These are phyloP conservation scores for Neonectria ditissima DNA, from an alignment of 2,329 filamentous ascomycete genomes.

Conservation along the genomic window DNA sequence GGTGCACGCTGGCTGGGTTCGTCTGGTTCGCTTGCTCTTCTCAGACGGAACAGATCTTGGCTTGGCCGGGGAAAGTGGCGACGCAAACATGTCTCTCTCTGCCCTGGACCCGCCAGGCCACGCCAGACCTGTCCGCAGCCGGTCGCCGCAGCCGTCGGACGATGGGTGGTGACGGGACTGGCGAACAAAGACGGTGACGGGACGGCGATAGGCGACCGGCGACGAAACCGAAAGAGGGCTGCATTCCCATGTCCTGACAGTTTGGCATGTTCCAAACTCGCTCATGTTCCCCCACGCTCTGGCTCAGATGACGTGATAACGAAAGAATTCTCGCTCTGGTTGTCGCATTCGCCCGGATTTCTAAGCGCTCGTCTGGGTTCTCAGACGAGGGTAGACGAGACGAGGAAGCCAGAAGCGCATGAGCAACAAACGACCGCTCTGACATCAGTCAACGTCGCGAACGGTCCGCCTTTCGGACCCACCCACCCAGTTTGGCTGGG, in stretches of 20 bases:
- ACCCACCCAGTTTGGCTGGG: constrained; percentile 14
- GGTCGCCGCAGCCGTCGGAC: constrained; percentile 25
- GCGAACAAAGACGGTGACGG: constrained; percentile 22
- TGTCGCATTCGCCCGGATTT: constrained; percentile 19
- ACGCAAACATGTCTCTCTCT: constrained; percentile 15
- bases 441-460: constrained; percentile 29
- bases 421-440: constrained; percentile 28
- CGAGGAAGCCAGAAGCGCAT: constrained; percentile 8
- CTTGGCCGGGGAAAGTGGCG: constrained; percentile 37
- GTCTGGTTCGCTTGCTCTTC: no score
- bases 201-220: constrained; percentile 21
- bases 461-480: constrained; percentile 28
- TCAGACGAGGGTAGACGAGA: constrained; percentile 1
- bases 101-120: constrained; percentile 16
- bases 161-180: constrained; percentile 11
- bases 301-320: constrained; percentile 6
- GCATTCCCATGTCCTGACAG: constrained; percentile 17
- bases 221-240: constrained; percentile 4
- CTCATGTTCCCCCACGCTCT: constrained; percentile 6
- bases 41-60: constrained; percentile 4
- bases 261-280: neutral
- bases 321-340: constrained; percentile 12
- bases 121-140: constrained; percentile 15
- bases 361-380: constrained; percentile 26
- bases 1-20: neutral